Conservation (phyloP, 805 yeast species). For the Cyberlindnera saturnus region DNA sequence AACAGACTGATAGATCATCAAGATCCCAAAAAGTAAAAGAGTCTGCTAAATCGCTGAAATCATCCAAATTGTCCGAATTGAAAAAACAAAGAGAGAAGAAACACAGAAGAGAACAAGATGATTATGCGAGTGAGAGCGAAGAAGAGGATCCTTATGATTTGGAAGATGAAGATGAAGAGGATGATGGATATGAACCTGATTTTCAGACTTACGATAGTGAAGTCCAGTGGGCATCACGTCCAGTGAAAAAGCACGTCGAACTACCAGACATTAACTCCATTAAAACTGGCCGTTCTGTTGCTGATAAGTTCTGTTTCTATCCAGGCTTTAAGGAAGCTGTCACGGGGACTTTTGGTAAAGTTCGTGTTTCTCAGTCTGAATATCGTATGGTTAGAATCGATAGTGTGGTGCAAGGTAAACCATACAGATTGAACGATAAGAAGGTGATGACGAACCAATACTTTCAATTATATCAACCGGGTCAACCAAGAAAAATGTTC, state of each 20-base stretch:
- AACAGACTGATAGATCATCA: slow-evolving; percentile 30
- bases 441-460: slow-evolving; percentile 44
- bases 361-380: slow-evolving; percentile 64
- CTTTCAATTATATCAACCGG: slow-evolving; percentile 77
- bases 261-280: slow-evolving; percentile 65
- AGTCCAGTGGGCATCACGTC: slow-evolving; percentile 44
- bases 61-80: slow-evolving; percentile 61
- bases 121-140: slow-evolving; percentile 42
- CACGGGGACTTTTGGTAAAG: slow-evolving; percentile 72
- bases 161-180: slow-evolving; percentile 36
- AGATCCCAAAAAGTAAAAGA: slow-evolving; percentile 24
- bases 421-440: slow-evolving; percentile 42
- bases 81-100: slow-evolving; percentile 70
- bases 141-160: slow-evolving; percentile 35
- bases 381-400: slow-evolving; percentile 84
- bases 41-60: slow-evolving; percentile 30
- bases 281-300: slow-evolving; percentile 70
- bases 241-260: slow-evolving; percentile 39
- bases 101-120: slow-evolving; percentile 32
- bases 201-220: slow-evolving; percentile 38
- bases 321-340: slow-evolving; percentile 71
- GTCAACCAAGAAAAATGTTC: slow-evolving; percentile 60
- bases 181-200: slow-evolving; percentile 35
- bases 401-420: slow-evolving; percentile 47
- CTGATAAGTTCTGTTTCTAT: slow-evolving; percentile 72